Evolutionary conservation across 345 rosid genomes (phyloP), one percentile per base, ranked within the genome.

Genomic region (Jatropha curcas): DNA sequence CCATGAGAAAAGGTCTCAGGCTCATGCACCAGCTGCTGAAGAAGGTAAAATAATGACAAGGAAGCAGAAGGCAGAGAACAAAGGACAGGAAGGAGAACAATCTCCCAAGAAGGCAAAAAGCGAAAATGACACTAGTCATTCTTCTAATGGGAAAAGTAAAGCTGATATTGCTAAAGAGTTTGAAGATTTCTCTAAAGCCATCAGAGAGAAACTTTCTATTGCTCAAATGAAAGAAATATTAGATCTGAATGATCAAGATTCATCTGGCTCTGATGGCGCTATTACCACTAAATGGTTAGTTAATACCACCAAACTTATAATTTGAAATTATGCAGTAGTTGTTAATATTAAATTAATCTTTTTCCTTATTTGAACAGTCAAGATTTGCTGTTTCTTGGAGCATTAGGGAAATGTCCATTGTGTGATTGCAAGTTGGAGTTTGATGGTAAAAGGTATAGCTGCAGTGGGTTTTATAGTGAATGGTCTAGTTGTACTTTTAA

Each of bases 1-100:
- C 28, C 92, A 85, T 70, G 97, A 94, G 74, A 89, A 89, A 11
- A 89, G 96, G 80, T 87, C 96, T 50, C 91, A 83, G 71, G 81
- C 79, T 1, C 90, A 84, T 63, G 76, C 45, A 41, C 58, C 82
- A 64, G 74, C 87, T 53, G 71, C 86, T 48, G 89, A 87, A 19
- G 96, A 91, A 4, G 87, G 84, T 30, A 90, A 83, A 83, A 82
- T 86, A 39, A 86, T 79, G 88, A 84, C 89, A 41, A 80, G 94
- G 82, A 94, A 92, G 87, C 93, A 90, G 77, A 94, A 92, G 66
- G 97, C 90, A n/a, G 91, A 87, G 79, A 88, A 80, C 81, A 82
- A 76, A 65, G 75, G 79, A 31, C 84, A 81, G 31, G 94, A 88
- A 70, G 80, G 80, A 14, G 89, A 82, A 60, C 88, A 87, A 27